Evolutionary conservation across 2,329 filamentous ascomycete genomes (phyloP).

Genomic region (Diaporthe helianthi): DNA sequence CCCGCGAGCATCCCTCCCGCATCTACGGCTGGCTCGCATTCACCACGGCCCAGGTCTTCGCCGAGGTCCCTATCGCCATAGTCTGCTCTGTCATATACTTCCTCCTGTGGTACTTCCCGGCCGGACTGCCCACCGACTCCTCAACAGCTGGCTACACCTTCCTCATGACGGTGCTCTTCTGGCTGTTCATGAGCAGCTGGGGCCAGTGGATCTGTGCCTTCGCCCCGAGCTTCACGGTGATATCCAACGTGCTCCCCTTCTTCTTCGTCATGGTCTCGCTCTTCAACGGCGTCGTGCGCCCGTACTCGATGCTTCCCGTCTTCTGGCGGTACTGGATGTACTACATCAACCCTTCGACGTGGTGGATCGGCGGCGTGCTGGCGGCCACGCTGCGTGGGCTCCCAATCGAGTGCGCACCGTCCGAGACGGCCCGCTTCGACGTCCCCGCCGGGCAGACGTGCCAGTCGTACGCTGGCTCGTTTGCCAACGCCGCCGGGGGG

Average conservation of each 20-base stretch:
- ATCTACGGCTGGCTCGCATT: constrained; percentile 82
- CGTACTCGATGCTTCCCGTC: constrained; percentile 68
- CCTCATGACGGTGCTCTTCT: constrained; percentile 76
- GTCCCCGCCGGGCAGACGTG: constrained; percentile 67
- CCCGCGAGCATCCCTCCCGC: constrained; percentile 77
- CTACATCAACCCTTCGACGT: constrained; percentile 72
- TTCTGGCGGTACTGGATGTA: constrained; percentile 80
- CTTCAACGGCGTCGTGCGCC: constrained; percentile 80
- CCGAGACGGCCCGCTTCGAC: constrained; percentile 49
- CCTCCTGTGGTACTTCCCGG: constrained; percentile 74
- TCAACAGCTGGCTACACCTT: constrained; percentile 32
- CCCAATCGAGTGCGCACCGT: constrained; percentile 12
- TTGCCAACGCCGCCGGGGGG: constrained; percentile 61
- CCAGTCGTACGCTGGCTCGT: constrained; percentile 62
- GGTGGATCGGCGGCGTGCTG: constrained; percentile 75
- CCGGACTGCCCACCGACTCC: constrained; percentile 69
- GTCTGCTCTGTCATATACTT: constrained; percentile 71
- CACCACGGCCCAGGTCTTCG: constrained; percentile 68
- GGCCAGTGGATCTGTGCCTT: constrained; percentile 88
- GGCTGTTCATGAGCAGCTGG: constrained; percentile 77
- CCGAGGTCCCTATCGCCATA: constrained; percentile 74
- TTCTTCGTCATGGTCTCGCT: constrained; percentile 74
- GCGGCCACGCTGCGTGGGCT: constrained; percentile 59
- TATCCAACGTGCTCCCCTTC: constrained; percentile 74
- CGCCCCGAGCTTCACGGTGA: constrained; percentile 81